These are phyloP conservation scores for Rachicladosporium sp. DNA, from an alignment of 2,329 filamentous ascomycete species.

Conservation along the genomic window DNA sequence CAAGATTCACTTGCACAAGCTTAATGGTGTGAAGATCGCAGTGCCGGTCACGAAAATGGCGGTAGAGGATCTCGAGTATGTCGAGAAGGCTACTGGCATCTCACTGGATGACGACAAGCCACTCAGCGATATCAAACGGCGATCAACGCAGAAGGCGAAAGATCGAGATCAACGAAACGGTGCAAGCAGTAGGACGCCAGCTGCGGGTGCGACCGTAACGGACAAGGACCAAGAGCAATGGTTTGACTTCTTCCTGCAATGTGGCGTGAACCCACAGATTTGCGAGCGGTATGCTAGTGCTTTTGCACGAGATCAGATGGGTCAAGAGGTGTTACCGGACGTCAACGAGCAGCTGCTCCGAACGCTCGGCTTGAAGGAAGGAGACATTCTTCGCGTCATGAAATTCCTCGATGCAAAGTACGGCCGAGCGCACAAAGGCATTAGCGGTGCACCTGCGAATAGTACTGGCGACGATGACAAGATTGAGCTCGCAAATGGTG, in stretches of 20 bases:
- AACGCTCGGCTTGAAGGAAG: constrained; percentile 85
- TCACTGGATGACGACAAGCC: constrained; percentile 89
- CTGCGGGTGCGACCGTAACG: constrained; percentile 51
- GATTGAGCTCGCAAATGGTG: constrained; percentile 35
- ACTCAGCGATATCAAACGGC: constrained; percentile 62
- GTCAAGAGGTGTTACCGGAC: constrained; percentile 81
- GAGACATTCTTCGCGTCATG: constrained; percentile 93
- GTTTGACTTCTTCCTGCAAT: constrained; percentile 96
- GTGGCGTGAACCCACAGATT: constrained; percentile 80
- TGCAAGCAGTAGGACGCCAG: constrained; percentile 6
- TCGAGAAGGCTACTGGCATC: constrained; percentile 74
- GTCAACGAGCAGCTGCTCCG: constrained; percentile 73
- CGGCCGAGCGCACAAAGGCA: constrained; percentile 38
- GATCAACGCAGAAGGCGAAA: constrained; percentile 38
- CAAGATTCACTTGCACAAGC: constrained; percentile 95
- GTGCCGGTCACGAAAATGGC: constrained; percentile 96
- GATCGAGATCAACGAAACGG: constrained; percentile 9
- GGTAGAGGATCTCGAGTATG: constrained; percentile 84
- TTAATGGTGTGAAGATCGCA: constrained; percentile 96
- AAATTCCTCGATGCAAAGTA: constrained; percentile 74
- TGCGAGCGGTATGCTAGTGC: constrained; percentile 90
- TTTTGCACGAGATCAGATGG: constrained; percentile 87
- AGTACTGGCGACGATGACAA: constrained; percentile 25
- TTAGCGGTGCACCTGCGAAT: constrained; percentile 39
- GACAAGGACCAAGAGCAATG: constrained; percentile 75